Evolutionary conservation across 208 protist genomes (phyloP).

Genomic region (Acanthamoeba polyphaga): DNA sequence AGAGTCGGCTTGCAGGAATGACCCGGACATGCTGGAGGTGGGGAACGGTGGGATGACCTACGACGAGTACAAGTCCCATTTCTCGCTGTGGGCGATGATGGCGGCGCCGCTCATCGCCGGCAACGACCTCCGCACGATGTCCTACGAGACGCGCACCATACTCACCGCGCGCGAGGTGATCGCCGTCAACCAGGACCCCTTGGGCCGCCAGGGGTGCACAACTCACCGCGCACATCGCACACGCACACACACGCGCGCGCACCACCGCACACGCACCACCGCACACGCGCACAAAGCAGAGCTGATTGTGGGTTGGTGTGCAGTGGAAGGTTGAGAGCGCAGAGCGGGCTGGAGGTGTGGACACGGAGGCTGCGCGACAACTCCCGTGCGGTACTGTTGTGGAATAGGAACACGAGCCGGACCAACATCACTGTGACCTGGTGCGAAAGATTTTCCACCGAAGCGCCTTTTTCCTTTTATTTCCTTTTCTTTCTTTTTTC

Average conservation of each 20-base stretch:
- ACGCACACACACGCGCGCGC: neutral
- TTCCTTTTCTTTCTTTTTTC: neutral
- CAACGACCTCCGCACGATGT: conserved; percentile 35
- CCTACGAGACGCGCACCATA: conserved; percentile 2
- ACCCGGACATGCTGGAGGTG: conserved; percentile 69
- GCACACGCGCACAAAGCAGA: neutral
- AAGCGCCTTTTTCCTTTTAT: neutral
- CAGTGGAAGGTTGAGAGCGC: neutral
- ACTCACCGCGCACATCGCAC: too few relatives aligned
- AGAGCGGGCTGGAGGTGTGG: conserved; percentile 34
- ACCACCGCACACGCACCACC: too few relatives aligned
- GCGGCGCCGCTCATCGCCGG: conserved; percentile 66
- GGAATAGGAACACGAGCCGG: neutral
- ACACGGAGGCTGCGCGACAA: neutral
- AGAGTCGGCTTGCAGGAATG: conserved; percentile 1
- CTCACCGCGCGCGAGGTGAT: conserved; percentile 78
- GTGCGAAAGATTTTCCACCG: neutral
- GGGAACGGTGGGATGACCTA: conserved; percentile 43
- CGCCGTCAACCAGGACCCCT: conserved; percentile 80
- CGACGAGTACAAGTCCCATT: conserved; percentile 55
- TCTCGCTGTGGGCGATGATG: conserved; percentile 62
- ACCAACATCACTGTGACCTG: conserved; percentile 9
- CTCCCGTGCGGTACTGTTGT: neutral
- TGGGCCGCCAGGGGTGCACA: conserved; percentile 74
- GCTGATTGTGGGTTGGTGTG: neutral